Evolutionary conservation across 306 rosid species (phyloP).

Genomic region (Quercus gilva): DNA sequence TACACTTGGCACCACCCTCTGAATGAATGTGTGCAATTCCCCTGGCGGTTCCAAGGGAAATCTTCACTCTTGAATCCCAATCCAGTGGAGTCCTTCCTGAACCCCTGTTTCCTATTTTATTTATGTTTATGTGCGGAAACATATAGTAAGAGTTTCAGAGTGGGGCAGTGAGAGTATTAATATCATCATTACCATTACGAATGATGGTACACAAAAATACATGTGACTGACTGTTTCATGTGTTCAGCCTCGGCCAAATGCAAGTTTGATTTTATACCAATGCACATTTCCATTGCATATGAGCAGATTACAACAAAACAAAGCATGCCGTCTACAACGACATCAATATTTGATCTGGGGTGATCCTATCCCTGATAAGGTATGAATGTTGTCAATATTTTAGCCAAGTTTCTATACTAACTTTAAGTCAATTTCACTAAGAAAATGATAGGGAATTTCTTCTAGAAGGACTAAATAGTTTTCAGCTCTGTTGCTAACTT

Average conservation of each 20-base stretch:
- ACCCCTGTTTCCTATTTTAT: slow-evolving; percentile 51
- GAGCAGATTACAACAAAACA: neutral
- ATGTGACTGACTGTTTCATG: neutral
- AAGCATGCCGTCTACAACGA: too few species aligned
- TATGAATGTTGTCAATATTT: neutral
- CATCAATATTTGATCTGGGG: too few species aligned
- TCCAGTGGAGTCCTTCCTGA: slow-evolving; percentile 56
- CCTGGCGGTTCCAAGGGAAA: slow-evolving; percentile 51
- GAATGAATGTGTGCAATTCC: slow-evolving; percentile 70
- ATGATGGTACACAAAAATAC: neutral
- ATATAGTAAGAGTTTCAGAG: neutral
- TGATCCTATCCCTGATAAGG: too few species aligned
- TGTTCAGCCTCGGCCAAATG: neutral
- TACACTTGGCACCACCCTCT: slow-evolving; percentile 45
- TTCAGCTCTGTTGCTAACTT: too few species aligned
- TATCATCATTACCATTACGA: neutral
- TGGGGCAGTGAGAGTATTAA: neutral
- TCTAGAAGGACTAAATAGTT: too few species aligned
- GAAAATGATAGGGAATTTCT: neutral
- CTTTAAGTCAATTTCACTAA: neutral
- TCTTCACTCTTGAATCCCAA: slow-evolving; percentile 74
- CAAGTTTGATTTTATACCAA: neutral
- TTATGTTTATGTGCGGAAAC: slow-evolving; percentile 8
- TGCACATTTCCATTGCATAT: neutral
- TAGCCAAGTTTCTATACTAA: neutral